Evolutionary conservation across 768 basidiomycete genomes (phyloP), one percentile per base, ranked within the genome.

Genomic region (Rhizopogon rudus): DNA sequence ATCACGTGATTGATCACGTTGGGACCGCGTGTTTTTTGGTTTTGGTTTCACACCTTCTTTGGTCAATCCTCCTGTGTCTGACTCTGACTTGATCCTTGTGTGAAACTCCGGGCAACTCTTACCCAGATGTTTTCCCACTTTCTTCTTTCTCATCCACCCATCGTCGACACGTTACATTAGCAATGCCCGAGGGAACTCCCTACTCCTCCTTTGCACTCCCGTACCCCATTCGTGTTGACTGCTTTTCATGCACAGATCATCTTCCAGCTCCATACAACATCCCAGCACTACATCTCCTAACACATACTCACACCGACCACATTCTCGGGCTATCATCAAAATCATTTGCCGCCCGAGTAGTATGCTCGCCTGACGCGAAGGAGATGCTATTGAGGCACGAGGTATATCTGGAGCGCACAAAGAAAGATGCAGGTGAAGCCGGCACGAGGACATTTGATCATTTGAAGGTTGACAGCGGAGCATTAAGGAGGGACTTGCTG

Each of bases 291-390:
- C 82, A 91, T 66, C 80, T 97, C n/a, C 80, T 97, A 52, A 84
- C 88, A 0, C 93, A 97, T 65, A 90, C 93, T 0, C 95, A 96
- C 71, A 80, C 93, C 0, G 94, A 96, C 70, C 94, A 97, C 65
- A 78, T 93, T 51, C 72, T 71, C 42, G 93, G 95, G 4, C 77
- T 97, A 28, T 78, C 84, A 17, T 81, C 88, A 22, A 82, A 84
- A 55, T 86, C 84, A 0, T 94, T 95, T 64, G 83, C 80, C 2
- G 81, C 83, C 42, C 75, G 73, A 2, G 82, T 97, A 8, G 70
- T 90, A 53, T 95, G 93, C 70, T 92, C 93, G 0, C 69, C 75
- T 5, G 89, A 93, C 67, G 86, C 94, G 16, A 95, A 93, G 70
- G 78, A 86, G 56, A 93, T 97, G 86, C 73, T 98, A 2, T 71